Evolutionary conservation across 176 grass and related monocot genomes (phyloP), one percentile per base, ranked within the genome.

Genomic region (Aegilops sharonensis): DNA sequence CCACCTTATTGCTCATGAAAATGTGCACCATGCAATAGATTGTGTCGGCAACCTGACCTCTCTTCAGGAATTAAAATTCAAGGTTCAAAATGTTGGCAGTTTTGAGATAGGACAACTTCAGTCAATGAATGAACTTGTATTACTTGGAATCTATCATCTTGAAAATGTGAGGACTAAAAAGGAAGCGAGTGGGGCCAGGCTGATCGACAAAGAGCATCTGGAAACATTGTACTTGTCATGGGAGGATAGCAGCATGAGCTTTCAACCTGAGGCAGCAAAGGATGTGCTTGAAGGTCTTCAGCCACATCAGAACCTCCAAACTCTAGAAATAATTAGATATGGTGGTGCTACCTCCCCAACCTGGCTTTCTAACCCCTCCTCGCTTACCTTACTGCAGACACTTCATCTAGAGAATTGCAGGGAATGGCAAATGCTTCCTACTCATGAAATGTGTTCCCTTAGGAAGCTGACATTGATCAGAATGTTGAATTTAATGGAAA

Each of bases 271-370:
- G 15, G 27, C 25, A 15, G 73, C 69, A 60, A 5, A 61, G 17
- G 37, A 30, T 76, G 82, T 89, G 8, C 47, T 92, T 10, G 80
- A 89, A 21, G 80, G 45, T 40, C 91, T 90, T 36, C 52, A 87
- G 20, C 88, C 88, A 64, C 50, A 86, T 74, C 8, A 0, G 4
- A 67, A 82, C 4, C 32, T 90, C 17, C 87, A 81, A 57, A 23
- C 67, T 31, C 81, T 93, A 5, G 4, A 32, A 10, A 68, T 92
- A 6, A 39, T 2, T 10, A 68, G 80, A 10, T 92, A 87, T 29
- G n/a, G 34, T 4, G 68, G 80, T 64, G 60, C 23, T 29, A 68
- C 6, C n/a, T 81, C 30, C 43, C 84, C 74, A 21, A 2, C 4
- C 7, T 75, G 72, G 72, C n/a, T 75, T 75, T 11, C 11, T 1